A percentile compares a stretch with the other conserved stretches of the same genome.
Evolutionary conservation across 305 asterid genomes (phyloP).

Genomic region (Rubia occidens): DNA sequence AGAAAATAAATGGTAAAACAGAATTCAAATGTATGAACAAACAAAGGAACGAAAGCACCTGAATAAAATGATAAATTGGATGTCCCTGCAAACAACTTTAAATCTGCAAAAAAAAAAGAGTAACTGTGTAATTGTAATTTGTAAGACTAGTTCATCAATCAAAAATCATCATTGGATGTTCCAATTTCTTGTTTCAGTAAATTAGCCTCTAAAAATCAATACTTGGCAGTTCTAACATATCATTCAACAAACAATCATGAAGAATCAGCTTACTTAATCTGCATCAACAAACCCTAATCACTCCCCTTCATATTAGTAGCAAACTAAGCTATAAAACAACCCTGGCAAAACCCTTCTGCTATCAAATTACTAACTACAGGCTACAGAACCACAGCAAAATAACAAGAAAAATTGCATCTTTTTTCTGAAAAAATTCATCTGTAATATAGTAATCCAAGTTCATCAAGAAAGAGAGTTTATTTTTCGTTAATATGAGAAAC

Average conservation of each 20-base stretch:
- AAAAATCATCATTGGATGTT: too few species aligned
- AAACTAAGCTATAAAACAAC: too few species aligned
- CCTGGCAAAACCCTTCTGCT: neutral
- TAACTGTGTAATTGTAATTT: too few species aligned
- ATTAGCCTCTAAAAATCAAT: constrained; percentile 3
- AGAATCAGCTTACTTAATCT: neutral
- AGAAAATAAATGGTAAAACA: too few species aligned
- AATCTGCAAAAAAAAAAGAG: too few species aligned
- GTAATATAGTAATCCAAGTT: neutral
- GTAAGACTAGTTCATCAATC: too few species aligned
- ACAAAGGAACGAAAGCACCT: too few species aligned
- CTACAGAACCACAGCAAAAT: neutral
- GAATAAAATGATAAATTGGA: too few species aligned
- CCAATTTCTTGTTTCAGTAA: neutral
- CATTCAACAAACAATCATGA: neutral
- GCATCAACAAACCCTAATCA: neutral
- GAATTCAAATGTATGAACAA: too few species aligned
- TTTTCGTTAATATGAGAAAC: neutral
- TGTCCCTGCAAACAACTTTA: too few species aligned
- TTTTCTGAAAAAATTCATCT: too few species aligned
- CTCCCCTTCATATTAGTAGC: too few species aligned
- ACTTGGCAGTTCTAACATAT: neutral
- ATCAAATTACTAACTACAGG: neutral
- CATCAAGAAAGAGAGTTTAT: neutral
- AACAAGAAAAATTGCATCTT: neutral